Base-by-base conservation (phyloP, 352 stramenopile species). In the Phytophthora boehmeriae region DNA sequence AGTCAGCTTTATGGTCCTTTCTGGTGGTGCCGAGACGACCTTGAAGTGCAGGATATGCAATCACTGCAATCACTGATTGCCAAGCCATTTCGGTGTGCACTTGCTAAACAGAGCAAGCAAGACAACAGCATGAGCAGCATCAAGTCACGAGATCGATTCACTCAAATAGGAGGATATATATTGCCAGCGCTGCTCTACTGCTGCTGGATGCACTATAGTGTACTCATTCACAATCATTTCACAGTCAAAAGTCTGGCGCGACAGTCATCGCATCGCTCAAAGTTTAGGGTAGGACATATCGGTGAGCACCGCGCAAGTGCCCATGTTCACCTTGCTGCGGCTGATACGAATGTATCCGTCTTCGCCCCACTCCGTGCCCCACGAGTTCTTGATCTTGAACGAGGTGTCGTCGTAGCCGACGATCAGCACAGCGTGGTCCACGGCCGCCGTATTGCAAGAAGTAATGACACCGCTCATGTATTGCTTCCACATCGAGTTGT, bases 361-460 rank as follows among this genome's bases (percentile, higher is more conserved):
- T 47, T 98, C 88, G 65, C 97, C 97, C 96, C 96, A 99, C n/a
- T 71, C 77, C 1, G 79, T 72, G 19, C 97, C 97, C 97, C 97
- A 99, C 36, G 96, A 98, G 80, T 99, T 99, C 66, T 98, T 98
- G 28, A 99, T 86, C 71, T 98, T 98, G 78, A 93, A 97, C 19
- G 75, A 77, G 0, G 75, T 83, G 28, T 75, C 70, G 54, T 95
- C 91, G 75, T 98, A 99, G 22, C 97, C 97, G 2, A 99, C 96
- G 0, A 87, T 90, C 22, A 99, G 81, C 17, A 99, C 92, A 38
- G 96, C 98, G 73, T 99, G 97, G 76, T 99, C 97, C 48, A 99
- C 87, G 20, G 91, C 82, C 32, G 85, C 76, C 51, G 89, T 87
- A 51, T 78, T 84, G 46, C 73, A 84, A 16, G 54, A 71, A 35